phyloP scores from a whole-genome alignment of 441 rosid species.

The Syzygium syzygioides region DNA sequence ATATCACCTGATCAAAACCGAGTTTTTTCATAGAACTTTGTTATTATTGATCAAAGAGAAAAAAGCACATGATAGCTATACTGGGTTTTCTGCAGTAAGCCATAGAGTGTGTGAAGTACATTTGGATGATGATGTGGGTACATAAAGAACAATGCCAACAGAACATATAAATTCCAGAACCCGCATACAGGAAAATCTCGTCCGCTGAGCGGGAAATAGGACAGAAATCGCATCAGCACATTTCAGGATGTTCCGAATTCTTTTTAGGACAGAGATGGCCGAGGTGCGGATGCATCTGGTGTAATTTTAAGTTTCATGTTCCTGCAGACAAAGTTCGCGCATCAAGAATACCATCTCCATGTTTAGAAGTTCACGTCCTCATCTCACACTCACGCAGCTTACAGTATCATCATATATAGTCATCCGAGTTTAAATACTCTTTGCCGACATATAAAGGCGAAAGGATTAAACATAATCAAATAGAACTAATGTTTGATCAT shows the following conservation, averaged over 20 bases:
- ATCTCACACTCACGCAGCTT: background rate
- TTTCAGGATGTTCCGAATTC: background rate
- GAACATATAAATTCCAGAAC: background rate
- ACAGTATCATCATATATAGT: background rate
- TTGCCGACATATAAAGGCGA: background rate
- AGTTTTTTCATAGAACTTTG: background rate
- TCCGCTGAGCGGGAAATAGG: rapidly evolving
- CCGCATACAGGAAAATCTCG: background rate
- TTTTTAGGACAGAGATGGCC: background rate
- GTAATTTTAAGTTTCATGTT: background rate
- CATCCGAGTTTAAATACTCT: background rate
- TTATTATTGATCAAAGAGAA: background rate
- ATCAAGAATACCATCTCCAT: background rate
- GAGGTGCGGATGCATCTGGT: background rate
- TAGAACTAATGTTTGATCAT: background rate
- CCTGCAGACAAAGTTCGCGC: background rate
- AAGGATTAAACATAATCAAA: background rate
- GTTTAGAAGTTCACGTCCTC: background rate
- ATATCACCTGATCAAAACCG: background rate
- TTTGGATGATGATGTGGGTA: background rate
- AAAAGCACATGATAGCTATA: background rate
- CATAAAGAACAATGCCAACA: background rate
- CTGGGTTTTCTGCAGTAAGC: background rate
- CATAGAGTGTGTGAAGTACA: background rate
- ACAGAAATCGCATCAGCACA: background rate